phyloP scores from a whole-genome alignment of 2,329 filamentous ascomycete genomes.

The Colletotrichum camelliae region DNA sequence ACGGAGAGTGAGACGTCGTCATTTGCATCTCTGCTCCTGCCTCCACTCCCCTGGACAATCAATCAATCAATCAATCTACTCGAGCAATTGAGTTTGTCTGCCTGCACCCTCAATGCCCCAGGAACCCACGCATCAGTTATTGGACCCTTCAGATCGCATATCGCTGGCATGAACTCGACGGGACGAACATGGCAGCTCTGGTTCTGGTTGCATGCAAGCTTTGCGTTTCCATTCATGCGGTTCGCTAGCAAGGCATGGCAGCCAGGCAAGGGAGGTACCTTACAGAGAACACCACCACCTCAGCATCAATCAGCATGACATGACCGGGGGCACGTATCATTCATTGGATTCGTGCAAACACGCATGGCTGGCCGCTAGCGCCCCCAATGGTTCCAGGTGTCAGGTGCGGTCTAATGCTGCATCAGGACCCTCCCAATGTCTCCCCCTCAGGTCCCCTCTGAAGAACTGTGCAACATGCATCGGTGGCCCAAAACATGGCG shows the following conservation, averaged over 20 bases:
- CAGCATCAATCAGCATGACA: background rate
- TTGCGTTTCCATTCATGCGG: background rate
- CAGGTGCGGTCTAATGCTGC: background rate
- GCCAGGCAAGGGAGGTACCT: background rate
- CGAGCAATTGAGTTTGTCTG: background rate
- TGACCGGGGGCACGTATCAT: background rate
- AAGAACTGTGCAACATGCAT: background rate
- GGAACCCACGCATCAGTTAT: background rate
- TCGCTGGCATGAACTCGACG: background rate
- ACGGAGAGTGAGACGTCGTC: background rate
- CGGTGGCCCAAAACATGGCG: background rate
- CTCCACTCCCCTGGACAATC: background rate
- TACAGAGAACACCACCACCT: background rate
- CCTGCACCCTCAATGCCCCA: background rate
- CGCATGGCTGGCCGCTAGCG: background rate
- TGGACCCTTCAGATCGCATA: background rate
- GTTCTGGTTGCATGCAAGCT: background rate
- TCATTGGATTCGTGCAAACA: background rate
- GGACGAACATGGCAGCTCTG: background rate
- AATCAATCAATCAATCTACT: background rate
- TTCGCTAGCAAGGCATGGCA: background rate
- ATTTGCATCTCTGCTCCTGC: background rate
- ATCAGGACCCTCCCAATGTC: background rate
- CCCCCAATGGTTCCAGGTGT: background rate
- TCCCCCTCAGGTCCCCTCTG: background rate